Conservation (phyloP, 2,329 filamentous ascomycete genomes). For the Nannizzia gypsea region DNA sequence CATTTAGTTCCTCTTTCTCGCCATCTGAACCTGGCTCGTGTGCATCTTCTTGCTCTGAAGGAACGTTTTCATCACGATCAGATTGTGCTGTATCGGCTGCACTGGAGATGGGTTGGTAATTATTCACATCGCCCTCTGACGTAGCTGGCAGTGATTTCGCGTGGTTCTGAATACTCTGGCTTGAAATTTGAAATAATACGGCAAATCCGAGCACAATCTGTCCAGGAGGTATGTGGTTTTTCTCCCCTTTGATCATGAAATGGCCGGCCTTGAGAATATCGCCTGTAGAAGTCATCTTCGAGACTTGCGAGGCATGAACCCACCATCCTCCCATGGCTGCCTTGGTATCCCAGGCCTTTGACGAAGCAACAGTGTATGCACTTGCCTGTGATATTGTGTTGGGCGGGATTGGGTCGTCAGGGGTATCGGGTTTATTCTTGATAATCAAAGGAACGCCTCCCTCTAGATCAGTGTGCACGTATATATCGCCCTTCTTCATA, state of each 20-base stretch:
- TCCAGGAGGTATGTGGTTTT: conserved; percentile 80
- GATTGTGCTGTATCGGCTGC: not conserved
- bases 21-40: not conserved
- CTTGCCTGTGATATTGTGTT: conserved; percentile 87
- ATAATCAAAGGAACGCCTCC: conserved; percentile 78
- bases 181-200: conserved; percentile 76
- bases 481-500: conserved; percentile 78
- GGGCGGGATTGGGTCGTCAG: conserved; percentile 79
- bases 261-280: conserved; percentile 67
- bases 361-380: conserved; percentile 69
- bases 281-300: conserved; percentile 67
- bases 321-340: conserved; percentile 94
- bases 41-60: not conserved
- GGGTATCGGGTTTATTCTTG: conserved; percentile 68
- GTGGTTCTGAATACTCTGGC: conserved; percentile 72
- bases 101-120: not conserved
- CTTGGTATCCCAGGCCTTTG: conserved; percentile 90
- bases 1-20: not conserved
- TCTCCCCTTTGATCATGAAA: conserved; percentile 73
- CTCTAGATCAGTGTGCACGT: conserved; percentile 78
- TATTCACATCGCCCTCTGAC: not conserved
- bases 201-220: conserved; percentile 80
- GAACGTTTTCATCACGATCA: not conserved
- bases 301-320: conserved; percentile 82
- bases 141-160: conserved; percentile 51